A percentile compares a stretch with the other conserved stretches of the same genome.
These are phyloP conservation scores for Penicillium pulvis DNA, from an alignment of 495 filamentous ascomycete species.

Conservation along the genomic window DNA sequence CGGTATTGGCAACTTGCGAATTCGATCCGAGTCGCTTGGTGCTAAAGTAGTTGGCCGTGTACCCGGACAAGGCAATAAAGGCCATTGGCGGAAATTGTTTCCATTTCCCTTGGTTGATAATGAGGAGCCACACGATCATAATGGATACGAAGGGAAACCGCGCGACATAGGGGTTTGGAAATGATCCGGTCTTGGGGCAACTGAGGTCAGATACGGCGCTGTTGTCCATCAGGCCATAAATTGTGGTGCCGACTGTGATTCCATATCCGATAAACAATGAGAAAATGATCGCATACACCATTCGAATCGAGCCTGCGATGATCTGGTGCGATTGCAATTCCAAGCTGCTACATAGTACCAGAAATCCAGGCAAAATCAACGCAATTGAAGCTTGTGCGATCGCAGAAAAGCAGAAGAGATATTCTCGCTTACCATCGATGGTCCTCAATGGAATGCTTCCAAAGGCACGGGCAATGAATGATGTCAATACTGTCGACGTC, in stretches of 20 bases:
- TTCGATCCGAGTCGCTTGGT: constrained; percentile 69
- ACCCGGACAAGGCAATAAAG: constrained; percentile 74
- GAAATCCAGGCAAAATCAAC: constrained; percentile 84
- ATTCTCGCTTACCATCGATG: constrained; percentile 46
- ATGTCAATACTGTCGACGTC: constrained; percentile 76
- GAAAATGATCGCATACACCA: constrained; percentile 94
- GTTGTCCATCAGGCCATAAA: constrained; percentile 79
- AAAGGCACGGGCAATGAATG: constrained; percentile 79
- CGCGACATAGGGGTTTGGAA: constrained; percentile 32
- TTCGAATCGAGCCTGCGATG: constrained; percentile 87
- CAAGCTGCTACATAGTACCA: constrained; percentile 76
- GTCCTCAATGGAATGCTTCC: constrained; percentile 65
- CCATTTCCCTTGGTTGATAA: constrained; percentile 88
- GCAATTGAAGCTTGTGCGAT: constrained; percentile 90
- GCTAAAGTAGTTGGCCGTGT: constrained; percentile 79
- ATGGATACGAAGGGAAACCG: constrained; percentile 52
- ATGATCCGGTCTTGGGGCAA: constrained; percentile 53
- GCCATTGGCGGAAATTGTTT: constrained; percentile 86
- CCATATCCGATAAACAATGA: constrained; percentile 90
- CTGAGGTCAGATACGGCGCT: constrained; percentile 69
- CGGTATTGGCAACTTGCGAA: constrained; percentile 76
- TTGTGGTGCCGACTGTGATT: constrained; percentile 85
- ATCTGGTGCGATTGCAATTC: constrained; percentile 84
- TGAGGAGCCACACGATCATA: constrained; percentile 64
- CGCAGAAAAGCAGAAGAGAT: constrained; percentile 83